These are phyloP conservation scores for Dillenia turbinata DNA, from an alignment of 164 flowering plant genomes.

Conservation along the genomic window DNA sequence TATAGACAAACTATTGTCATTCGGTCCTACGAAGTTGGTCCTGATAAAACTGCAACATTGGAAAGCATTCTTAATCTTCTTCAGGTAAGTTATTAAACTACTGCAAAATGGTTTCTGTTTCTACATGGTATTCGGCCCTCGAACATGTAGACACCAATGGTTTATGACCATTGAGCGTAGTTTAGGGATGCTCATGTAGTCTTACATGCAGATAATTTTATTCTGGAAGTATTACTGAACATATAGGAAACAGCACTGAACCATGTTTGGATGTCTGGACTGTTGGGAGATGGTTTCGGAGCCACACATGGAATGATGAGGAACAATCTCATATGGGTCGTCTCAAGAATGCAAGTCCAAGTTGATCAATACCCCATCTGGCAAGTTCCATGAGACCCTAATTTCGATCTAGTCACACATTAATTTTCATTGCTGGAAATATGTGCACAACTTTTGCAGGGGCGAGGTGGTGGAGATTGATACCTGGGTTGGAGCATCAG, in stretches of 20 bases:
- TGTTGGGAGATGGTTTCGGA: conserved; percentile 54
- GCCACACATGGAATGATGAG: conserved; percentile 55
- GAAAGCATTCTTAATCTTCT: conserved; percentile 64
- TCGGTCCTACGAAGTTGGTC: conserved; percentile 66
- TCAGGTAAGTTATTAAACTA: conserved; percentile 32
- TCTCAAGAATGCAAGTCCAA: conserved; percentile 45
- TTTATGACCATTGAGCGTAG: no score
- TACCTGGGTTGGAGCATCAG: conserved; percentile 62
- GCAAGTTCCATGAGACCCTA: conserved; percentile 14
- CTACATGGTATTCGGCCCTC: no score
- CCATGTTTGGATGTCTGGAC: conserved; percentile 56
- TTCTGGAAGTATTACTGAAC: background rate
- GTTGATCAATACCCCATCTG: conserved; percentile 50
- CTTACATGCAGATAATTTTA: background rate
- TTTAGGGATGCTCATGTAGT: no score
- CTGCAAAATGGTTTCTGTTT: no score
- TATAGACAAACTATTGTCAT: conserved; percentile 63
- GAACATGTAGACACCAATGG: no score
- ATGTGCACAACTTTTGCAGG: conserved; percentile 25
- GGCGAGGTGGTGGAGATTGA: conserved; percentile 58
- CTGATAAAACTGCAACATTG: conserved; percentile 61
- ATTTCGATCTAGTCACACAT: background rate
- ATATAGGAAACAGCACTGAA: conserved; percentile 64
- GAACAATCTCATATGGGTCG: conserved; percentile 60
- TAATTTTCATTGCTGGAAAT: background rate